phyloP scores from a whole-genome alignment of 176 grass and related monocot species.

The Aegilops tauschii region DNA sequence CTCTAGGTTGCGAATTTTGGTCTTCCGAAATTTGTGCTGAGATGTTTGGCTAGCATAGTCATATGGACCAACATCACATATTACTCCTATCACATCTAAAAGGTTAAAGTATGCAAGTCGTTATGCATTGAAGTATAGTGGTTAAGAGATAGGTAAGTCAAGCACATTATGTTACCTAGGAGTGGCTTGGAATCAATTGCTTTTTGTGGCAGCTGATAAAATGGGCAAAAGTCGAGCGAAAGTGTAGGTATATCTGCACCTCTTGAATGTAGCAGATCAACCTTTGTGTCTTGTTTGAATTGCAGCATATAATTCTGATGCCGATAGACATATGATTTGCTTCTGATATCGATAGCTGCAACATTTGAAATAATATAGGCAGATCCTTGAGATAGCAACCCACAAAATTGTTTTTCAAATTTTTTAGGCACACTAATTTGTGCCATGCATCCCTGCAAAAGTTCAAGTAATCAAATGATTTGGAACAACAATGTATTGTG shows the following conservation, averaged over 20 bases:
- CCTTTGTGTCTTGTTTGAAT: not conserved
- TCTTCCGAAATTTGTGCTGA: not conserved
- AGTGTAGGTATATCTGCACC: not conserved
- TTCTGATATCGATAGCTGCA: not conserved
- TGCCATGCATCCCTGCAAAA: not conserved
- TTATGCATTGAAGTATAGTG: not conserved
- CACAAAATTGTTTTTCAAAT: not conserved
- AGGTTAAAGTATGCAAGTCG: not conserved
- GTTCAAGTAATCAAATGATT: not conserved
- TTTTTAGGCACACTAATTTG: constrained; percentile 1
- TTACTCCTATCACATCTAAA: not conserved
- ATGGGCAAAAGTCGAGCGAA: not conserved
- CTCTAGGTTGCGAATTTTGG: not conserved
- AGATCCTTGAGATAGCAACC: not conserved
- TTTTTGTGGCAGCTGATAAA: not conserved
- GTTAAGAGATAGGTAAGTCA: not conserved
- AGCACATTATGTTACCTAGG: not conserved
- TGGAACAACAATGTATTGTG: not conserved
- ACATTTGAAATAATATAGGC: not conserved
- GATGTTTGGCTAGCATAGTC: not conserved
- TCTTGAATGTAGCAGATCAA: not conserved
- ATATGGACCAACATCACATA: not conserved
- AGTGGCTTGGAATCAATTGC: not conserved
- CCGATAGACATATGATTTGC: not conserved
- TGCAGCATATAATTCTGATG: constrained; percentile 2